A percentile compares a stretch with the other conserved stretches of the same genome.
Evolutionary conservation across 2,329 filamentous ascomycete species (phyloP).

Genomic region (Exophiala phaeomuriformis): DNA sequence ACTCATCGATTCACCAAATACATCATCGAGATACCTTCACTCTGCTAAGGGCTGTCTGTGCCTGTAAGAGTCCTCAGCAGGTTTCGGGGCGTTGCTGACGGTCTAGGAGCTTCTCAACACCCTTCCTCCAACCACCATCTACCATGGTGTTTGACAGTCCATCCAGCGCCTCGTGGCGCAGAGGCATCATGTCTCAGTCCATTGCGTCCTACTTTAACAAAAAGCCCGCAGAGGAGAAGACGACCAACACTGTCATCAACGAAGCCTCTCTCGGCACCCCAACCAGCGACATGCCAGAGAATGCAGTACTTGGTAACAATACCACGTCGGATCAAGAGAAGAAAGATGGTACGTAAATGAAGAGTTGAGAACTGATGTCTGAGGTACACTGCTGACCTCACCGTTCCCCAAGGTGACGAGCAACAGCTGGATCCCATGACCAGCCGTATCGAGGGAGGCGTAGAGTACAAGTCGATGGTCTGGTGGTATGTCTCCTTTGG

Average conservation of each 20-base stretch:
- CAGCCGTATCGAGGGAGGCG: constrained; percentile 11
- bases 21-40: constrained; percentile 9
- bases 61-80: background rate
- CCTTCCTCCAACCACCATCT: background rate
- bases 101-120: background rate
- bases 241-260: background rate
- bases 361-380: background rate
- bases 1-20: constrained; percentile 7
- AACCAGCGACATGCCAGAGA: background rate
- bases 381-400: background rate
- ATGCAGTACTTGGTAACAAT: background rate
- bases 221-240: constrained; percentile 4
- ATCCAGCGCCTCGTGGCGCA: constrained; percentile 9
- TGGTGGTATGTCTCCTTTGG: constrained; percentile 13
- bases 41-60: constrained; percentile 3
- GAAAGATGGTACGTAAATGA: background rate
- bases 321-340: background rate
- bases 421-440: constrained; percentile 10
- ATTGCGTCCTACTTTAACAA: constrained; percentile 10
- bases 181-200: constrained; percentile 6
- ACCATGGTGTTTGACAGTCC: constrained; percentile 1
- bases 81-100: background rate
- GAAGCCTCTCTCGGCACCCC: constrained; percentile 4
- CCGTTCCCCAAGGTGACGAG: background rate
- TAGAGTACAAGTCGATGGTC: constrained; percentile 22